Base-by-base conservation (phyloP, 345 rosid genomes). In the Luvunga scandens region DNA sequence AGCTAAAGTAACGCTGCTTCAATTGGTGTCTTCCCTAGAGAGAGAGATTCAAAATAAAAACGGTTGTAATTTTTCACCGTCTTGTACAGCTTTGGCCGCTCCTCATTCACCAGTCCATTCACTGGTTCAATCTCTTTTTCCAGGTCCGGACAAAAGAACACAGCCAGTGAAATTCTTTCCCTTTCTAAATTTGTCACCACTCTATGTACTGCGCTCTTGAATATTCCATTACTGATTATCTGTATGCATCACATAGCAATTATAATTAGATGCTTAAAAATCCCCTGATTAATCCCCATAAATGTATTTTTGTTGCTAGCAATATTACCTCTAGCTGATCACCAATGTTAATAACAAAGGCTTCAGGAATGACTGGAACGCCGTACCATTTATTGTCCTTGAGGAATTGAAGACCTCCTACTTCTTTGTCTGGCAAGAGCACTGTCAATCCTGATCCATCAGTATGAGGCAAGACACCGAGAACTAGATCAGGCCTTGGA, bases 201-300 rank as follows among this genome's bases (percentile, higher is more conserved):
- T 34, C 84, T 53, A 78, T 77, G 67, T 92, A 84, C 72, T 88
- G 84, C 67, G 75, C 92, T 90, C 86, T 88, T 90, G 84, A 83
- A 91, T 71, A 85, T 84, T 28, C 91, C 95, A 79, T 91, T 91
- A 80, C 88, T 87, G 90, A 87, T 88, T 76, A 91, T 86, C 91
- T 87, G 38, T 2, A 34, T 34, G 38, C 18, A 2, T 33, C 60
- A 31, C 36, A 53, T 53, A n/a, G 7, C 33, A 31, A n/a, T n/a
- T n/a, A n/a, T n/a, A n/a, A n/a, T n/a, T n/a, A n/a, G n/a, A n/a
- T n/a, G n/a, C n/a, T n/a, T n/a, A n/a, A n/a, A 3, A 13, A 22
- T 14, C 19, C 16, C 59, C 1, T 34, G 38, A 34, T n/a, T n/a
- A n/a, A n/a, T 19, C 9, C 2, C 9, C 18, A 9, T 14, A 5